Evolutionary conservation across 257 asterid species (phyloP), one percentile per base, ranked within the genome.

Genomic region (Nicotiana noctiflora): DNA sequence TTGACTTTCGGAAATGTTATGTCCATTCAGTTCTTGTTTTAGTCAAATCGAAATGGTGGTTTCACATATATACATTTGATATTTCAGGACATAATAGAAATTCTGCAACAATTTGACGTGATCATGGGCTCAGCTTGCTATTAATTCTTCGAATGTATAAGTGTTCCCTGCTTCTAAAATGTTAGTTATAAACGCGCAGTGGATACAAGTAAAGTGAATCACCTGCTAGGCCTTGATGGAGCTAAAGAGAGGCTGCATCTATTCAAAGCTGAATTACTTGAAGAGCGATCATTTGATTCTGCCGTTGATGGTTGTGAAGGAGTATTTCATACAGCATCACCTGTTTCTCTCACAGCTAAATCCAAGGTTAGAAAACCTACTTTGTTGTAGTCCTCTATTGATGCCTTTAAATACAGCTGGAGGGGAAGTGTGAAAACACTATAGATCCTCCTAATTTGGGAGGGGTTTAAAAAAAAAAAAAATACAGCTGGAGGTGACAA

Each of bases 271-370:
- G 70, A 89, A 75, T 83, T 92, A 56, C 57, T 85, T 0, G 82
- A 83, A 17, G 92, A 90, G 44, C 91, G 92, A 25, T 87, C 89
- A 11, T 92, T 92, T 59, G 93, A 90, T 80, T 37, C 88, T 34
- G 65, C 84, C 0, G 80, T 92, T 66, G 89, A 88, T 56, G 97
- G 92, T 23, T 92, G 95, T 82, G 86, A 87, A 17, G 87, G 91
- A 3, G 94, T 90, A 56, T 92, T 92, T 62, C 97, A 92, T 84
- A 86, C 89, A 5, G 92, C 94, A 23, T 87, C 97, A 2, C 95
- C 94, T 0, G 90, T 90, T 81, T 55, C 27, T 32, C 46, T 82
- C 9, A 23, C 84, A 14, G 82, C 40, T n/a, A 66, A 67, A 89
- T 56, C 92, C 91, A 32, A 83, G 89, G 89, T 94, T 86, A 55